Conservation (phyloP, 345 rosid genomes). For the Laguncularia racemosa region DNA sequence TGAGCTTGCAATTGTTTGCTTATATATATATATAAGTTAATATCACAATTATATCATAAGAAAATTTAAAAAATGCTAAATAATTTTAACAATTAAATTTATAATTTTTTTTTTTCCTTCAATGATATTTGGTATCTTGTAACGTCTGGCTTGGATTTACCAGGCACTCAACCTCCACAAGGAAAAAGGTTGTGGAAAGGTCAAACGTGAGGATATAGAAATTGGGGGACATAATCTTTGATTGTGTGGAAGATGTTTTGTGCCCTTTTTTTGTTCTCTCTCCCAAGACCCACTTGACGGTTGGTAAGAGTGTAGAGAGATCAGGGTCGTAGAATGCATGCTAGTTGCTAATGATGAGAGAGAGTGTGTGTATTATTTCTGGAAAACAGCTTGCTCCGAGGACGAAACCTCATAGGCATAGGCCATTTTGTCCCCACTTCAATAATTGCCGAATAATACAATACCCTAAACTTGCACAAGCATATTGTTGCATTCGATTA, state of each 20-base stretch:
- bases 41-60: too few species aligned
- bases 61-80: too few species aligned
- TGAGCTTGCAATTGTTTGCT: too few species aligned
- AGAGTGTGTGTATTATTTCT: slow-evolving; percentile 11
- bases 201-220: slow-evolving; percentile 15
- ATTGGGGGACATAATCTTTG: slow-evolving; percentile 49
- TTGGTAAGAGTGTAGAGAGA: slow-evolving; percentile 10
- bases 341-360: slow-evolving; percentile 19
- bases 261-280: neutral
- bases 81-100: too few species aligned
- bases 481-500: too few species aligned
- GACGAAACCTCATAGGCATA: slow-evolving; percentile 27
- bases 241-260: slow-evolving; percentile 21
- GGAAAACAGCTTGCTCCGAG: slow-evolving; percentile 73
- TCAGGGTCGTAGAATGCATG: neutral
- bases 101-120: too few species aligned
- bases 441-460: slow-evolving; percentile 57
- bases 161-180: neutral
- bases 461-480: slow-evolving; percentile 4
- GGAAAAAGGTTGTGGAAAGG: neutral
- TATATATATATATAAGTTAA: too few species aligned
- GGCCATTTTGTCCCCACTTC: slow-evolving; percentile 43
- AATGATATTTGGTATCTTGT: slow-evolving; percentile 1
- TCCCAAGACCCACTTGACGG: slow-evolving; percentile 18
- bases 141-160: neutral